Evolutionary conservation across 345 rosid species (phyloP), one percentile per base, ranked within the genome.

Genomic region (Aurinia saxatilis): DNA sequence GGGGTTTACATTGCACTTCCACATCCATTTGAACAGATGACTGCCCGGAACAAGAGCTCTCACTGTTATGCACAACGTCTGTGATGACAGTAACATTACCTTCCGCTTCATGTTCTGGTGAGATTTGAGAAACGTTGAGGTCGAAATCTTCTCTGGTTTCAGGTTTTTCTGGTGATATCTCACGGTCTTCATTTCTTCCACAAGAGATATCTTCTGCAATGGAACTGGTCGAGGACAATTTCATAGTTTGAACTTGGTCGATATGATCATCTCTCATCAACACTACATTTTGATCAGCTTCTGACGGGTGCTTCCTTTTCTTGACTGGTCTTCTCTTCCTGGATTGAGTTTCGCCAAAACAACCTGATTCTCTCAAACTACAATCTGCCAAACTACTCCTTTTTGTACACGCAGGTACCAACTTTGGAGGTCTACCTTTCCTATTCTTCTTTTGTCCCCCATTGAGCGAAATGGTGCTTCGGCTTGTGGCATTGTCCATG

Each of bases 71-170:
- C 57, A 70, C 30, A 10, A 53, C 58, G 48, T 72, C 73, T 18
- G 37, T 38, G 33, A 51, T 45, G 50, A 73, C 60, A 9, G 55
- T 63, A 44, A 44, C 68, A 21, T 42, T 63, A 38, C 41, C 74
- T 31, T 67, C 63, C 50, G 19, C 56, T 51, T 66, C 83, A 34
- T 41, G 54, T 57, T 75, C 85, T 29, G 66, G 55, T 62, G 78
- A 68, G 59, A 77, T 71, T 48, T 69, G 79, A 34, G 84, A 78
- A 34, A 80, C 38, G 36, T 82, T 86, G 68, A 86, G 68, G 68
- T 84, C 83, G 9, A 84, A 75, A 66, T 75, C 58, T 55, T 72
- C 56, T 17, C 66, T 74, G 29, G 38, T 36, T 50, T 74, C 79
- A 58, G 33, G 63, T 44, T 52, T 71, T 42, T 23, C 72, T 0